A percentile compares a stretch with the other conserved stretches of the same genome.
Evolutionary conservation across 2,329 filamentous ascomycete genomes (phyloP).

Genomic region (Aureobasidium sp.): DNA sequence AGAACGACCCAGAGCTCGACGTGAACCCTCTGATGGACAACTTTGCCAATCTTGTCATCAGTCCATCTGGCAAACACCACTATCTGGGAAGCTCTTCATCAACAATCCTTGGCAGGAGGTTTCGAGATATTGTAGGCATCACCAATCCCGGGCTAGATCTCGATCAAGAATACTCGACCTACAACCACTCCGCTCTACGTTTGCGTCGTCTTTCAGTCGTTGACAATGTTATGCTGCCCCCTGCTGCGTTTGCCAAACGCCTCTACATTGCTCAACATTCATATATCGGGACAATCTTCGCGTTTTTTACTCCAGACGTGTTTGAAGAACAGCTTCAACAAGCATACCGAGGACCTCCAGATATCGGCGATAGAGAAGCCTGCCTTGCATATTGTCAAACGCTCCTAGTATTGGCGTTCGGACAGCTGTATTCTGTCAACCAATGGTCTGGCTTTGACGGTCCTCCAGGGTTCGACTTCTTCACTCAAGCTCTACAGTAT

Average conservation of each 20-base stretch:
- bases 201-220: slow-evolving; percentile 25
- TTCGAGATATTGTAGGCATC: slow-evolving; percentile 18
- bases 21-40: slow-evolving; percentile 9
- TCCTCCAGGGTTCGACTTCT: slow-evolving; percentile 49
- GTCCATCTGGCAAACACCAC: slow-evolving; percentile 14
- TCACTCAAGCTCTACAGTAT: slow-evolving; percentile 43
- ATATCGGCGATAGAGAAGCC: slow-evolving; percentile 36
- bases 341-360: slow-evolving; percentile 36
- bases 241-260: slow-evolving; percentile 42
- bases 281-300: slow-evolving; percentile 51
- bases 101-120: slow-evolving; percentile 18
- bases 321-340: slow-evolving; percentile 40
- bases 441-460: slow-evolving; percentile 41
- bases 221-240: slow-evolving; percentile 35
- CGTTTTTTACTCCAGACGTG: slow-evolving; percentile 39
- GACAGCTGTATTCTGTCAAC: slow-evolving; percentile 50
- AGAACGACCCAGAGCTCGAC: neutral
- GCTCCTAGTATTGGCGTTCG: slow-evolving; percentile 46
- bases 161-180: slow-evolving; percentile 19
- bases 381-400: slow-evolving; percentile 46
- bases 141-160: neutral
- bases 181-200: slow-evolving; percentile 25
- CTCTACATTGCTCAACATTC: slow-evolving; percentile 45
- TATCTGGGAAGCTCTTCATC: slow-evolving; percentile 22
- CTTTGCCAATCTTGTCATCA: slow-evolving; percentile 13